Conservation (phyloP, 2,329 filamentous ascomycete species). For the Diplodia scrobiculata region DNA sequence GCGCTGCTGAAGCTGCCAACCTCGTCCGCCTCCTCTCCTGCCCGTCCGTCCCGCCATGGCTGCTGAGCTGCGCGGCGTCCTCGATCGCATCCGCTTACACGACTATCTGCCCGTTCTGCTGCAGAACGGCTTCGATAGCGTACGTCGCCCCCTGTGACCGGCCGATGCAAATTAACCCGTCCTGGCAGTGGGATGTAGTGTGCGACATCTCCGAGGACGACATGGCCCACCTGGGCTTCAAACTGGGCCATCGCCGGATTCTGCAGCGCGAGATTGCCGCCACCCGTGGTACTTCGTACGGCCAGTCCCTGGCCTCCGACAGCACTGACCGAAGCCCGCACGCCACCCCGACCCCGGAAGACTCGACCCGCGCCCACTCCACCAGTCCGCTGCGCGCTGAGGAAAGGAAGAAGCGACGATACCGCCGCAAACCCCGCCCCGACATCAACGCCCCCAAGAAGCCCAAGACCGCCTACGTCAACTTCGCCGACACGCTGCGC, state of each 20-base stretch:
- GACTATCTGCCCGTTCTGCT: constrained; percentile 38
- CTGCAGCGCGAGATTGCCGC: constrained; percentile 47
- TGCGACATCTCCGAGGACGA: constrained; percentile 48
- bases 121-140: constrained; percentile 43
- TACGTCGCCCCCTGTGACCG: not conserved
- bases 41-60: constrained; percentile 13
- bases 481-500: constrained; percentile 46
- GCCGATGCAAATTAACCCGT: not conserved
- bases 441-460: constrained; percentile 46
- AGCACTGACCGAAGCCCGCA: constrained; percentile 9
- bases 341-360: constrained; percentile 2
- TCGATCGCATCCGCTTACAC: constrained; percentile 39
- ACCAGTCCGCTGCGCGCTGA: constrained; percentile 35
- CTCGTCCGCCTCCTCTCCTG: not conserved
- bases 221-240: constrained; percentile 43
- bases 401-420: constrained; percentile 42
- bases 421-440: constrained; percentile 43
- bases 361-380: constrained; percentile 30
- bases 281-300: constrained; percentile 39
- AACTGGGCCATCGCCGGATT: constrained; percentile 45
- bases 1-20: not conserved
- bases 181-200: constrained; percentile 42
- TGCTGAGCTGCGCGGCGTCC: constrained; percentile 36
- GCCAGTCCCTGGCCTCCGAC: constrained; percentile 37
- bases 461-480: constrained; percentile 49